Percentiles rank a stretch among this genome's conserved stretches.
Evolutionary conservation across 495 filamentous ascomycete species (phyloP).

Genomic region (Sordaria brevicollis): DNA sequence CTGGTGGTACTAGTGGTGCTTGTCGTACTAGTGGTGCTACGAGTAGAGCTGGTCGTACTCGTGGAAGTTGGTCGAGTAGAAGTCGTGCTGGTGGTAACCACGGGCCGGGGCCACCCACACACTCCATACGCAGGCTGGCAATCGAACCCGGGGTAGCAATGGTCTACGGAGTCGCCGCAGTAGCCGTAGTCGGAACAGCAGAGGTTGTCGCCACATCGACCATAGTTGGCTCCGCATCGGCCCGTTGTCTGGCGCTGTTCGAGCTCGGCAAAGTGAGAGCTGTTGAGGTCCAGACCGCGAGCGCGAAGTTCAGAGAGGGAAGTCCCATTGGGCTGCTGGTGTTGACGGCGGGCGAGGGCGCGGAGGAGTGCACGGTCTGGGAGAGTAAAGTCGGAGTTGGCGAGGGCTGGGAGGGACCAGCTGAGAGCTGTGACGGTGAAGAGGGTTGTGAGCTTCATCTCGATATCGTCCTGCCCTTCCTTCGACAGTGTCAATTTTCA

Average conservation of each 20-base stretch:
- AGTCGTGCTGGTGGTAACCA: constrained; percentile 2
- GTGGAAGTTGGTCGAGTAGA: constrained; percentile 5
- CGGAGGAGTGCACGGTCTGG: neutral
- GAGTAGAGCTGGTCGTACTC: constrained; percentile 1
- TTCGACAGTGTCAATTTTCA: neutral
- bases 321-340: neutral
- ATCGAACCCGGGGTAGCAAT: constrained; percentile 37
- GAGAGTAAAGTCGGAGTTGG: neutral
- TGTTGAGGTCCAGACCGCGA: neutral
- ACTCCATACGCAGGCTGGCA: constrained; percentile 38
- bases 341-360: neutral
- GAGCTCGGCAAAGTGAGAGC: neutral
- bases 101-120: constrained; percentile 23
- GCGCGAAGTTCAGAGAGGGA: neutral
- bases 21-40: constrained; percentile 5
- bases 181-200: constrained; percentile 40
- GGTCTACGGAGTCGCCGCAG: constrained; percentile 36
- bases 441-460: neutral
- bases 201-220: constrained; percentile 12
- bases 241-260: constrained; percentile 10
- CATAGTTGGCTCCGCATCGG: constrained; percentile 11
- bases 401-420: neutral
- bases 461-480: neutral
- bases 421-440: neutral
- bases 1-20: neutral